Base-by-base conservation (phyloP, 2,329 filamentous ascomycete genomes). In the Alternaria solani region DNA sequence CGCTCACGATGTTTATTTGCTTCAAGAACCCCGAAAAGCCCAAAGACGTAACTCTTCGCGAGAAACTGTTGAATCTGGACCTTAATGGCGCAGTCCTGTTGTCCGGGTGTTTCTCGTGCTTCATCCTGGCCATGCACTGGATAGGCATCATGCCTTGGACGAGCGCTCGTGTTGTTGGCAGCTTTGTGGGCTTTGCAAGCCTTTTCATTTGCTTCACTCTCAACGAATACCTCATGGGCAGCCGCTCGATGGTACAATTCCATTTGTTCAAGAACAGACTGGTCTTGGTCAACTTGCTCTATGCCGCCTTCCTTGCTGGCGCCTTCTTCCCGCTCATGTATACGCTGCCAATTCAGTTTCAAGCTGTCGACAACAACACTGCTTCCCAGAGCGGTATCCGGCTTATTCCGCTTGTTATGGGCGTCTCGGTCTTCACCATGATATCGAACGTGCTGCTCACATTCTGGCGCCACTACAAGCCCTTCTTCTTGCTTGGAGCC, bases 111-210 rank as follows among this genome's bases (percentile, higher is more conserved):
- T 61, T 75, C 9, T 65, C 65, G 4, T 75, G 70, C 55, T 73
- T 72, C 42, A 63, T 74, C 1, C 62, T 75, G 16, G 68, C 67
- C 11, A 71, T 75, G 69, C 73, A 76, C 26, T 74, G 68, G 67
- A 58, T 63, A 3, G 70, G 72, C 4, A 67, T 73, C 25, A 68
- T 76, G 26, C 39, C 70, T 7, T 89, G 86, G 85, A 68, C 75
- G 44, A 78, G 75, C 4, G 78, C 76, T 0, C 70, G 76, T 0
- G 78, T 80, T 20, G 84, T 88, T 49, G 78, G 77, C 1, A 74
- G 83, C 5, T 85, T 85, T 67, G 75, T 83, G 18, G 67, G 84
- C 1, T 82, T 81, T n/a, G 82, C 75, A 1, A 71, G 84, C 0
- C 65, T 82, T 0, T 73, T 82, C 38, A 69, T 83, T 32, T 62